Evolutionary conservation across 2,329 filamentous ascomycete genomes (phyloP).

Genomic region (Xylaria digitata): DNA sequence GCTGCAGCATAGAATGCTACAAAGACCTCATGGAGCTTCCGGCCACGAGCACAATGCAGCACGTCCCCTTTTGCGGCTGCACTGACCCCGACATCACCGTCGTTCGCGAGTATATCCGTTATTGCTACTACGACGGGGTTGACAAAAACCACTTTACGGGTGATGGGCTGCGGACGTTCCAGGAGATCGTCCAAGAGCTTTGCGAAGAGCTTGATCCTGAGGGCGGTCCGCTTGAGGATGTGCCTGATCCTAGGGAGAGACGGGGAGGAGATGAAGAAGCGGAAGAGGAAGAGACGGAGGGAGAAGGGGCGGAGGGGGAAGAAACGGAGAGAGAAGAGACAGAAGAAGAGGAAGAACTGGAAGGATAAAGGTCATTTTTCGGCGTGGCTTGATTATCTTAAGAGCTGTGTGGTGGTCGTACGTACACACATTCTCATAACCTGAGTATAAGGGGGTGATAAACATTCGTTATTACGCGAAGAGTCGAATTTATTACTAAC

Average conservation of each 20-base stretch:
- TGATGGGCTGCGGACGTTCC: not conserved
- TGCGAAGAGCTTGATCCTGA: conserved; percentile 14
- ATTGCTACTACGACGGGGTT: not conserved
- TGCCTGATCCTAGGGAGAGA: conserved; percentile 11
- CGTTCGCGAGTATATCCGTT: conserved; percentile 7
- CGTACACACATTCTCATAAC: no score
- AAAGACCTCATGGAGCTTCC: conserved; percentile 17
- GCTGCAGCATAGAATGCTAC: conserved; percentile 21
- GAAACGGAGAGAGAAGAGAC: no score
- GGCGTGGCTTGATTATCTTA: no score
- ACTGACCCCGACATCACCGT: not conserved
- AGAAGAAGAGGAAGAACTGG: no score
- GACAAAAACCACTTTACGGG: not conserved
- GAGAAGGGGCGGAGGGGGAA: no score
- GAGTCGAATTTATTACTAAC: no score
- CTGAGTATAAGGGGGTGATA: no score
- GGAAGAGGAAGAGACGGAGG: no score
- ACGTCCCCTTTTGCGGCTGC: conserved; percentile 7
- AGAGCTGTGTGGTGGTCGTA: no score
- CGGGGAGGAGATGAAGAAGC: no score
- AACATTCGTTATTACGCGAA: no score
- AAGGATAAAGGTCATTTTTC: no score
- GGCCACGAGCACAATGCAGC: not conserved
- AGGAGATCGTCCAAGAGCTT: conserved; percentile 15
- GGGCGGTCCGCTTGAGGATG: conserved; percentile 5